phyloP scores from a whole-genome alignment of 768 basidiomycete species.

The Boletus pseudopeckii region DNA sequence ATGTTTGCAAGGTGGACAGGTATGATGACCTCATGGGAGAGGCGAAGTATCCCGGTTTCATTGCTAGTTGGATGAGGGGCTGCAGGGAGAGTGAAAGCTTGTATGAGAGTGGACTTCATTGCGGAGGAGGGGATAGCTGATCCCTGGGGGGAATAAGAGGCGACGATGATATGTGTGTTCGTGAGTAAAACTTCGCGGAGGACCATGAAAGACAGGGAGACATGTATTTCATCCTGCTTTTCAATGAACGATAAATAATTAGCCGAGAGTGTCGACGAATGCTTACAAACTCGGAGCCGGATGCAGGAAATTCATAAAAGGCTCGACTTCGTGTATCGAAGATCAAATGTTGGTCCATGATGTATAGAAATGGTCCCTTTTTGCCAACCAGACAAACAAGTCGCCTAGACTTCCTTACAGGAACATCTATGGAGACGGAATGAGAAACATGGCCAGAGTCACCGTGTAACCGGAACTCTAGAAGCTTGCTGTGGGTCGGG shows the following conservation, averaged over 20 bases:
- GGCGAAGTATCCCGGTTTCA: not conserved
- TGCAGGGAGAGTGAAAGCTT: not conserved
- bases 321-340: not conserved
- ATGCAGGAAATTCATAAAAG: not conserved
- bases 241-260: not conserved
- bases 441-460: not conserved
- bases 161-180: conserved; percentile 3
- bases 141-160: not conserved
- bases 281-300: not conserved
- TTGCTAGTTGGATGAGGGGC: not conserved
- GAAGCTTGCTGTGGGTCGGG: not conserved
- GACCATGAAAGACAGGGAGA: not conserved
- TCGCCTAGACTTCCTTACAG: no score
- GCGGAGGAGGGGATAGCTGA: not conserved
- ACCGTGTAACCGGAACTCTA: not conserved
- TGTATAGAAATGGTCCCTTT: not conserved
- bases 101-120: not conserved
- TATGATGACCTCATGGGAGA: conserved; percentile 1
- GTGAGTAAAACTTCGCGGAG: not conserved
- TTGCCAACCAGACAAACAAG: no score
- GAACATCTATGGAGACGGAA: not conserved
- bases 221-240: not conserved
- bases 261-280: not conserved
- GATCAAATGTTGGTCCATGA: not conserved
- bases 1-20: not conserved